Evolutionary conservation across 352 stramenopile genomes (phyloP).

Genomic region (Phytopythium kandeliae): DNA sequence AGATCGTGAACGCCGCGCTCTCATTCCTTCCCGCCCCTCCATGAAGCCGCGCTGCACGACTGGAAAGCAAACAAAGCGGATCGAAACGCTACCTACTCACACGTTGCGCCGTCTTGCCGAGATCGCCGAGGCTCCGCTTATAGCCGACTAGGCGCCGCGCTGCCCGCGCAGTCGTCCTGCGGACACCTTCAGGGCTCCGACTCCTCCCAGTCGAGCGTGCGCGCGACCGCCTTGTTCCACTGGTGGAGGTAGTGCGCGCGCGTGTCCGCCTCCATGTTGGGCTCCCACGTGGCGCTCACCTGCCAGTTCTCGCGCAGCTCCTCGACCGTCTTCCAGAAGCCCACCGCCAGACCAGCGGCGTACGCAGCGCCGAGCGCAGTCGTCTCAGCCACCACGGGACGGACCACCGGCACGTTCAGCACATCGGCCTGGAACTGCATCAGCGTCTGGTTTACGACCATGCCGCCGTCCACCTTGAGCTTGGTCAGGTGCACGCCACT

Average conservation of each 20-base stretch:
- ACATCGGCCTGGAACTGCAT: conserved; percentile 99
- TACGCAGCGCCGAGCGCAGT: conserved; percentile 97
- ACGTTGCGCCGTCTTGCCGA: conserved; percentile 1
- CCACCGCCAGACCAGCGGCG: conserved; percentile 95
- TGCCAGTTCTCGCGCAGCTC: conserved; percentile 84
- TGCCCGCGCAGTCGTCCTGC: not conserved
- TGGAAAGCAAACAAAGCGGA: too few relatives aligned
- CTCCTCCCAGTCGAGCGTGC: conserved; percentile 83
- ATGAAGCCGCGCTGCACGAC: too few relatives aligned
- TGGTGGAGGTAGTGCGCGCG: conserved; percentile 56
- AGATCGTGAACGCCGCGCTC: too few relatives aligned
- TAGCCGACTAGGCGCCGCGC: conserved; percentile 3
- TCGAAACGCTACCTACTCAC: conserved; percentile 1
- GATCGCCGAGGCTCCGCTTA: conserved; percentile 1
- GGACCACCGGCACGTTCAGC: conserved; percentile 90
- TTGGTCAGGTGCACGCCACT: conserved; percentile 85
- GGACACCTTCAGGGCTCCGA: conserved; percentile 10
- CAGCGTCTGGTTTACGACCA: conserved; percentile 95
- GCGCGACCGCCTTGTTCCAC: conserved; percentile 82
- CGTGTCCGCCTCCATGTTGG: conserved; percentile 57
- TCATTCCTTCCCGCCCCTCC: too few relatives aligned
- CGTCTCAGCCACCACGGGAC: conserved; percentile 95
- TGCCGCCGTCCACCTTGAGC: conserved; percentile 97
- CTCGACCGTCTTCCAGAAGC: conserved; percentile 91
- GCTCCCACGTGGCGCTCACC: conserved; percentile 63